A percentile compares a stretch with the other conserved stretches of the same genome.
Conservation (phyloP, 176 grass and related monocot species). For the Alloteropsis semialata region DNA sequence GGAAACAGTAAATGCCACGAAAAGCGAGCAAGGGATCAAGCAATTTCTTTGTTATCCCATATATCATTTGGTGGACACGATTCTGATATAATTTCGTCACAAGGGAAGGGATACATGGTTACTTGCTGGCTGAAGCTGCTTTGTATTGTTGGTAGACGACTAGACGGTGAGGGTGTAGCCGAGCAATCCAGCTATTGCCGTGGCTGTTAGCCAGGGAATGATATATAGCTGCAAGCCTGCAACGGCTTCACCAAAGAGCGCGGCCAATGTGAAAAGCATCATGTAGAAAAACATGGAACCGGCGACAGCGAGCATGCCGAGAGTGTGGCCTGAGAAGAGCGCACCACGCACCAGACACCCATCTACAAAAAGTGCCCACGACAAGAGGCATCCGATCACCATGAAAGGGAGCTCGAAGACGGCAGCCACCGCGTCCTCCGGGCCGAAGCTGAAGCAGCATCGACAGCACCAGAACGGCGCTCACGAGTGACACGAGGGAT, state of each 20-base stretch:
- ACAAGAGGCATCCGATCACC: not conserved
- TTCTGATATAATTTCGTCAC: too few relatives aligned
- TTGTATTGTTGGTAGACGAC: not conserved
- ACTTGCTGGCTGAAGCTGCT: not conserved
- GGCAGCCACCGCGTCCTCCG: not conserved
- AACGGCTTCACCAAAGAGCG: not conserved
- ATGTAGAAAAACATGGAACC: too few relatives aligned
- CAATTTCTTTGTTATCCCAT: too few relatives aligned
- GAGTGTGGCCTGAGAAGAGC: not conserved
- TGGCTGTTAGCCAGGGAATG: not conserved
- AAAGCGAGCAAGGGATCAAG: too few relatives aligned
- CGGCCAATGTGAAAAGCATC: not conserved
- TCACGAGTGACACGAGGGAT: not conserved
- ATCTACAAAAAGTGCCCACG: not conserved
- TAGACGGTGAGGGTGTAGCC: not conserved
- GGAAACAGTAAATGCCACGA: too few relatives aligned
- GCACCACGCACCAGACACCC: not conserved
- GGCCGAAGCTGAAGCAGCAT: not conserved
- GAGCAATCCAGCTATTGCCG: not conserved
- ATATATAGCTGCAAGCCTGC: too few relatives aligned
- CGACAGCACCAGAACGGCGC: not conserved
- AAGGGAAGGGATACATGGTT: too few relatives aligned
- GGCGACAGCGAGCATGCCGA: not conserved
- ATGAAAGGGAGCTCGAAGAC: not conserved
- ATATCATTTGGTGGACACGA: too few relatives aligned